These are phyloP conservation scores for Sordariomycetes sp. DNA, from an alignment of 2,329 filamentous ascomycete species.

Conservation along the genomic window DNA sequence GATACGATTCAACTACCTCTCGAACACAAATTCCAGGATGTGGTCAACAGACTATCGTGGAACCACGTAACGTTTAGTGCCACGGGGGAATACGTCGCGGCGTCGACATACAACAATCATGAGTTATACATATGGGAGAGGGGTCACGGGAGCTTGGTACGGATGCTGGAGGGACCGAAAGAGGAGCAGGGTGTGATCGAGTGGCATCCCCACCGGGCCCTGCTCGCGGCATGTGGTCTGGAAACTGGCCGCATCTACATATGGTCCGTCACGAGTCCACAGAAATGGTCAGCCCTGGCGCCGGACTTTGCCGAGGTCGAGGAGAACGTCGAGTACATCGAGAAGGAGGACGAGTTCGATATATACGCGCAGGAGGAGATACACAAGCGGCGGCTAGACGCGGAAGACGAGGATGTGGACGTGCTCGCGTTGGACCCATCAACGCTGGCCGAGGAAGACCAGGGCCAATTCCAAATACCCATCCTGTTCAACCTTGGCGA, in stretches of 20 bases:
- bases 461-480: conserved; percentile 72
- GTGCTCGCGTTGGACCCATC: conserved; percentile 65
- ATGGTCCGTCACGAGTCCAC: conserved; percentile 89
- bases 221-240: conserved; percentile 82
- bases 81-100: conserved; percentile 89
- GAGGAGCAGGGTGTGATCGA: conserved; percentile 95
- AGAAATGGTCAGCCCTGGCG: conserved; percentile 93
- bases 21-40: conserved; percentile 96
- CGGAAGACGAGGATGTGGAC: conserved; percentile 89
- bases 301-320: conserved; percentile 96
- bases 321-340: conserved; percentile 94
- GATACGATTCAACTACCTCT: conserved; percentile 81
- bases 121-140: conserved; percentile 98
- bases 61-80: conserved; percentile 94
- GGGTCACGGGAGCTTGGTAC: conserved; percentile 81
- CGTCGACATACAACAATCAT: conserved; percentile 95
- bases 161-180: conserved; percentile 92
- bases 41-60: conserved; percentile 90
- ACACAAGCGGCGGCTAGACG: conserved; percentile 76
- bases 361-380: conserved; percentile 93
- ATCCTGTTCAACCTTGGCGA: conserved; percentile 87
- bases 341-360: conserved; percentile 94
- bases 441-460: conserved; percentile 45
- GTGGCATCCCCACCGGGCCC: conserved; percentile 82
- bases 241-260: conserved; percentile 91